These are phyloP conservation scores for Jatropha podagrica DNA, from an alignment of 441 rosid genomes.

Conservation along the genomic window DNA sequence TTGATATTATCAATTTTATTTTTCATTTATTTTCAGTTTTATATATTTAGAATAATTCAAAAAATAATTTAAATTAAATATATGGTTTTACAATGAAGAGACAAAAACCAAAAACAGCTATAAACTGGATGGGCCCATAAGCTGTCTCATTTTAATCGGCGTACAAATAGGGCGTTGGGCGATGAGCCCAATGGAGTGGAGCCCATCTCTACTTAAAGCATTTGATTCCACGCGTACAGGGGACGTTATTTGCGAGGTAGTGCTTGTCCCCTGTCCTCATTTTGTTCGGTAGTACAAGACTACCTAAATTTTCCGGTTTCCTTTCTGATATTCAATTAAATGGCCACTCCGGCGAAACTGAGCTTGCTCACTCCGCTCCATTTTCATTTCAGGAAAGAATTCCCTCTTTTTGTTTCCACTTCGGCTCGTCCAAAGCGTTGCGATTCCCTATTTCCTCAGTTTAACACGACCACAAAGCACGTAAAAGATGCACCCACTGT, in stretches of 20 bases:
- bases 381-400: conserved; percentile 28
- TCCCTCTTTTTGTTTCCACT: conserved; percentile 30
- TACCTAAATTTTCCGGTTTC: background rate
- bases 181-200: background rate
- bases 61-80: too few relatives aligned
- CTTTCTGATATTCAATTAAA: conserved; percentile 22
- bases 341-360: conserved; percentile 40
- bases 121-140: too few relatives aligned
- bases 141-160: too few relatives aligned
- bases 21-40: too few relatives aligned
- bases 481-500: conserved; percentile 30
- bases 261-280: background rate
- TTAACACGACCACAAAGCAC: conserved; percentile 29
- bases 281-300: background rate
- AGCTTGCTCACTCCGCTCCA: conserved; percentile 26
- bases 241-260: conserved; percentile 6
- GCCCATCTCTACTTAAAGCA: background rate
- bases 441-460: conserved; percentile 28
- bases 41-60: too few relatives aligned
- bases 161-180: background rate
- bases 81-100: too few relatives aligned
- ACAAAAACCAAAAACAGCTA: too few relatives aligned
- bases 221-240: background rate
- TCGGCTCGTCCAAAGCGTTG: conserved; percentile 35
- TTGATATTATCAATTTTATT: too few relatives aligned